Percentiles rank a stretch among this genome's conserved stretches.
These are phyloP conservation scores for Castanea mollissima DNA, from an alignment of 306 rosid genomes.

Conservation along the genomic window DNA sequence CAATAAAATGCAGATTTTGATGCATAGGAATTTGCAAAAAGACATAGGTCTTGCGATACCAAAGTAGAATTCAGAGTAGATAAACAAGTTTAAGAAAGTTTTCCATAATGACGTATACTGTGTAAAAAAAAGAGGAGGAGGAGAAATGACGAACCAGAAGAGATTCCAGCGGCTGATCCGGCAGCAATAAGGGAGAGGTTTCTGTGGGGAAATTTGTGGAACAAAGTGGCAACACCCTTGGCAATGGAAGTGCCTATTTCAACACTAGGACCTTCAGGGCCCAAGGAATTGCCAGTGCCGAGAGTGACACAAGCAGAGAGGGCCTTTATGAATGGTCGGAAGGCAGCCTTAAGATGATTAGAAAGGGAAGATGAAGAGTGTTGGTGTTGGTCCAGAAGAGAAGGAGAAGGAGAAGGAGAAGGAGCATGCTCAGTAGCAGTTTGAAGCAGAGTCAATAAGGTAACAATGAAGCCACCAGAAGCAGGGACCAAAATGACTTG, in stretches of 20 bases:
- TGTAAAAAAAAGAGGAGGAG: neutral
- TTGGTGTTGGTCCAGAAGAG: slow-evolving; percentile 17
- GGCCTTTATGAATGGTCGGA: slow-evolving; percentile 68
- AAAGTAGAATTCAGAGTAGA: neutral
- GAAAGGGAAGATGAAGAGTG: slow-evolving; percentile 16
- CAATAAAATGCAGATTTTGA: neutral
- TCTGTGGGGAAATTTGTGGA: slow-evolving; percentile 37
- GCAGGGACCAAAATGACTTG: slow-evolving; percentile 76
- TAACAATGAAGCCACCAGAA: slow-evolving; percentile 65
- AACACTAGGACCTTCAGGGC: slow-evolving; percentile 94
- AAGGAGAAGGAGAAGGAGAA: slow-evolving; percentile 16
- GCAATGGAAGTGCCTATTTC: slow-evolving; percentile 86
- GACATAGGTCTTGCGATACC: neutral
- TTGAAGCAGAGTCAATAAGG: slow-evolving; percentile 49
- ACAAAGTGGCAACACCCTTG: slow-evolving; percentile 55
- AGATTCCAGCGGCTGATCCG: slow-evolving; percentile 95
- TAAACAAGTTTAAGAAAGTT: neutral
- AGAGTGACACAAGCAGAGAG: slow-evolving; percentile 73
- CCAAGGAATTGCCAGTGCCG: slow-evolving; percentile 89
- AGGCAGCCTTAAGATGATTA: slow-evolving; percentile 40
- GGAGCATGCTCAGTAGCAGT: slow-evolving; percentile 17
- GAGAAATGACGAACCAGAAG: slow-evolving; percentile 53
- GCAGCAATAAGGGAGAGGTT: slow-evolving; percentile 74
- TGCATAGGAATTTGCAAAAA: neutral
- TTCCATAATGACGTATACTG: neutral